These are phyloP conservation scores for Cenchrus purpureus DNA, from an alignment of 176 grass and related monocot genomes.

Conservation along the genomic window DNA sequence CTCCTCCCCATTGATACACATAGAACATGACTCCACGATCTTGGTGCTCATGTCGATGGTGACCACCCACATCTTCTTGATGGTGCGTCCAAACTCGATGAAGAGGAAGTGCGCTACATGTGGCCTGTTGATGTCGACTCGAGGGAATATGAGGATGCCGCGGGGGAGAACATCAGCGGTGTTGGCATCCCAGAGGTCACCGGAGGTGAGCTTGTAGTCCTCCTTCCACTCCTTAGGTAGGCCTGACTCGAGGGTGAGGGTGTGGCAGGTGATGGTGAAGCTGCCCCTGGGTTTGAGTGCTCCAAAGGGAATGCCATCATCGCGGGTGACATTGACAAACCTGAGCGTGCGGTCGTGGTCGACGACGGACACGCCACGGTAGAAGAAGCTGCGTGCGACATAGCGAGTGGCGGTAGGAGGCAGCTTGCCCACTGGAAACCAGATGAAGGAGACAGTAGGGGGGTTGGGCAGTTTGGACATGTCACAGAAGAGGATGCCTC, in stretches of 20 bases:
- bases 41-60: slow-evolving; percentile 14
- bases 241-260: background rate
- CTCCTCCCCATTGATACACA: background rate
- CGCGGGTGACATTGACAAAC: background rate
- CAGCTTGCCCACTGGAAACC: background rate
- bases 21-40: background rate
- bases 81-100: background rate
- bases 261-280: slow-evolving; percentile 37
- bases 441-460: background rate
- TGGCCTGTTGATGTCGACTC: no score
- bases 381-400: background rate
- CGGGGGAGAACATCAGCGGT: background rate
- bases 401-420: background rate
- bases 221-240: background rate
- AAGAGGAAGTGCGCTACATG: no score
- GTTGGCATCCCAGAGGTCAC: background rate
- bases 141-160: no score
- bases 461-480: no score
- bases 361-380: background rate
- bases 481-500: no score
- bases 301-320: background rate
- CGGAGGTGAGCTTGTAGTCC: background rate
- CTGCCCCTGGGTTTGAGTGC: background rate
- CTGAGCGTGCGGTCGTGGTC: background rate
- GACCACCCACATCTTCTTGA: slow-evolving; percentile 18